Evolutionary conservation across 495 filamentous ascomycete genomes (phyloP), one percentile per base, ranked within the genome.

Genomic region (Aspergillus asperescens): DNA sequence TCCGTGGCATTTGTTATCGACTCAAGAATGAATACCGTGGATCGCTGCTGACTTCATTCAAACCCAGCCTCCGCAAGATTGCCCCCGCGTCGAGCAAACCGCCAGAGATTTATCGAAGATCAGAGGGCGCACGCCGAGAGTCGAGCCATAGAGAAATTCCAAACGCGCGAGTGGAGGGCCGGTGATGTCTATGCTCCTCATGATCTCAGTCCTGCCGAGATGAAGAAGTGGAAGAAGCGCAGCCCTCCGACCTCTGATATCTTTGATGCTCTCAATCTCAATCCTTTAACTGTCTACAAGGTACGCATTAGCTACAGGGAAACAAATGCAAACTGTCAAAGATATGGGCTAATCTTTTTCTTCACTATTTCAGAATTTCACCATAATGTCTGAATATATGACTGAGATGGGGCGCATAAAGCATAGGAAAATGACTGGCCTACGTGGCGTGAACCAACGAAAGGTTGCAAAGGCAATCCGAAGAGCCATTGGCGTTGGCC

Each of bases 111-210:
- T 51, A 50, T 70, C 15, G 66, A 73, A 55, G 68, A 76, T 5
- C 66, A 71, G 43, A 73, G 66, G 55, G 52, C 61, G 5, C 64
- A 67, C 50, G 62, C 52, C 16, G 72, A 76, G 47, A 72, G 68
- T 51, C 61, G 63, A 38, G 60, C 57, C 19, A 44, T 77, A 38
- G 66, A 73, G 54, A 64, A 37, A 52, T 74, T 66, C 45, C 63
- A 72, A 43, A 58, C 64, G 20, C 66, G 89, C 44, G 74, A 78
- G 15, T 96, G 83, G 81, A 72, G 69, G 57, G 56, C 69, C 8
- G 93, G 93, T 62, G 90, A 96, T 66, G 75, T 94, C 40, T 96
- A 96, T 68, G 79, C 90, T 34, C 94, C 94, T 34, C 87, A 90
- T 65, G 93, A 98, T 75, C 70, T 98, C 47, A 84, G 79, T 50